A percentile compares a stretch with the other conserved stretches of the same genome.
phyloP scores from a whole-genome alignment of 768 basidiomycete species.

The Crepidotus variabilis region DNA sequence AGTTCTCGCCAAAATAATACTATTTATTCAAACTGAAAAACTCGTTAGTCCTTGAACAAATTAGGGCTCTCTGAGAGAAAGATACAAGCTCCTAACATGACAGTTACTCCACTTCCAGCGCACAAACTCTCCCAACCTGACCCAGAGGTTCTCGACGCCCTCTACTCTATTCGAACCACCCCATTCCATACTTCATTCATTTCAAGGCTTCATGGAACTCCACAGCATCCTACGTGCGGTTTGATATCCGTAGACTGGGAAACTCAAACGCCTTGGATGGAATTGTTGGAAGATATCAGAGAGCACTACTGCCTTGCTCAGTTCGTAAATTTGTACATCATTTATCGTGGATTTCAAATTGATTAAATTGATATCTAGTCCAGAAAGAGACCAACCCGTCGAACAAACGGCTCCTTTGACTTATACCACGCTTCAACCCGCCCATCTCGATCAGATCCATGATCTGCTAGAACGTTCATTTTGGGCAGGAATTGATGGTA shows the following conservation, averaged over 20 bases:
- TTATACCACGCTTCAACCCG: conserved; percentile 55
- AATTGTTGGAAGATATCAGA: conserved; percentile 67
- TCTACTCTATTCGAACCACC: conserved; percentile 57
- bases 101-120: conserved; percentile 27
- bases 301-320: conserved; percentile 60
- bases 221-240: conserved; percentile 24
- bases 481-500: conserved; percentile 78
- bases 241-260: conserved; percentile 71
- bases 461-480: conserved; percentile 65
- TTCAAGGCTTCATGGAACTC: conserved; percentile 54
- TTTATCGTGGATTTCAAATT: background rate
- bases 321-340: conserved; percentile 54
- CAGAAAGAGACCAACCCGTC: conserved; percentile 42
- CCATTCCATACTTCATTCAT: conserved; percentile 64
- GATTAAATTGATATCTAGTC: conserved; percentile 33
- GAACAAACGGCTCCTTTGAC: conserved; percentile 51
- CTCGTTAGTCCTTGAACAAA: conserved; percentile 11
- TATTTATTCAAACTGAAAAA: conserved; percentile 2
- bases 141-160: conserved; percentile 41
- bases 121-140: conserved; percentile 27
- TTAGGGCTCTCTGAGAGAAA: conserved; percentile 10
- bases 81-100: conserved; percentile 13
- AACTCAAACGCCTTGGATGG: conserved; percentile 67
- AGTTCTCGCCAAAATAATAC: conserved; percentile 8
- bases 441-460: conserved; percentile 68